Evolutionary conservation across 2,329 filamentous ascomycete genomes (phyloP).

Genomic region (Lasiodiplodia theobromae): DNA sequence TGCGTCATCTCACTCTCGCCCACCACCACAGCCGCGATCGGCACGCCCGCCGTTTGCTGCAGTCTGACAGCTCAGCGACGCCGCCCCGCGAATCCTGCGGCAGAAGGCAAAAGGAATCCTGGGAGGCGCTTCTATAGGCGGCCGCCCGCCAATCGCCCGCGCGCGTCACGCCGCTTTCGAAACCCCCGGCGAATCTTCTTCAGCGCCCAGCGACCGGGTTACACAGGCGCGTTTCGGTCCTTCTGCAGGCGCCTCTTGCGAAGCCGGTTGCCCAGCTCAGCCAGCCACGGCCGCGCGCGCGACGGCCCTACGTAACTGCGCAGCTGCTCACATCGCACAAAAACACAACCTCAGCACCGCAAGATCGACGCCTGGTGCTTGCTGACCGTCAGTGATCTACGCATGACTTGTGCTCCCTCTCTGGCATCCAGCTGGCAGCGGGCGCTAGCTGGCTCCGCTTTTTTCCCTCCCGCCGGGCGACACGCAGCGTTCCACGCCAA

Average conservation of each 20-base stretch:
- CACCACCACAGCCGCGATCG: constrained; percentile 7
- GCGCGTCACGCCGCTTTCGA: not conserved
- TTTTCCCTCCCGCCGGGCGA: constrained; percentile 11
- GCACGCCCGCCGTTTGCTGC: not conserved
- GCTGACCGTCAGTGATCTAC: constrained; percentile 30
- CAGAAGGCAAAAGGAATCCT: constrained; percentile 4
- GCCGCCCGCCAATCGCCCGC: not conserved
- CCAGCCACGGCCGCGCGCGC: not conserved
- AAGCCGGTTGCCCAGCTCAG: not conserved
- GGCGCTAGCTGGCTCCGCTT: constrained; percentile 7
- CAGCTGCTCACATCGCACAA: constrained; percentile 25
- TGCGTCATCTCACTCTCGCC: constrained; percentile 16
- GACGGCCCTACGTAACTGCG: constrained; percentile 6
- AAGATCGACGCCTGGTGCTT: constrained; percentile 12
- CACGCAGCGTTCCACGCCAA: constrained; percentile 9
- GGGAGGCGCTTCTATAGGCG: not conserved
- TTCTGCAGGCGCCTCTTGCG: constrained; percentile 7
- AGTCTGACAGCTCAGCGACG: constrained; percentile 1
- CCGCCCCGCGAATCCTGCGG: not conserved
- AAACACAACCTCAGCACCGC: not conserved
- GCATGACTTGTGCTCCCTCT: constrained; percentile 14
- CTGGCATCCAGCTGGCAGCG: not conserved
- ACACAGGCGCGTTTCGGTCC: constrained; percentile 2
- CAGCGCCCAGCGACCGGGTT: constrained; percentile 23
- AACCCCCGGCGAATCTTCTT: constrained; percentile 11